Conservation (phyloP, 345 rosid genomes). For the Lepidium aucheri region DNA sequence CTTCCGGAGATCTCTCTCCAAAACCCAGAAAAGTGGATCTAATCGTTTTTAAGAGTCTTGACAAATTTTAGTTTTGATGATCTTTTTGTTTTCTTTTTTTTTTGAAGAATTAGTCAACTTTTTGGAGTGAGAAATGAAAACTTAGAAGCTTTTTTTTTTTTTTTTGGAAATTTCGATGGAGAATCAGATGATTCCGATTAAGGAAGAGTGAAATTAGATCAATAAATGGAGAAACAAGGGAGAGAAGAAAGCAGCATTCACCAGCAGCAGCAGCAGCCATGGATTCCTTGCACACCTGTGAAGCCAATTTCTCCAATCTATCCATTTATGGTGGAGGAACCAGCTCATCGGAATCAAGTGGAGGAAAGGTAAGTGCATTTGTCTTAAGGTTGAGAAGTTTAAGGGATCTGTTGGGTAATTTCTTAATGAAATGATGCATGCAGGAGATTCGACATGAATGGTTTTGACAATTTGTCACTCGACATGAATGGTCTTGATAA, state of each 20-base stretch:
- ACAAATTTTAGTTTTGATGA: not conserved
- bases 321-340: slow-evolving; percentile 7
- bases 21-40: slow-evolving; percentile 14
- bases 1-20: slow-evolving; percentile 16
- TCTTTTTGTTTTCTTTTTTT: not conserved
- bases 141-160: not conserved
- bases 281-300: slow-evolving; percentile 48
- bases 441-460: slow-evolving; percentile 14
- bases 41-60: not conserved
- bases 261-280: slow-evolving; percentile 17
- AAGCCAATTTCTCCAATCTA: slow-evolving; percentile 32
- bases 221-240: slow-evolving; percentile 12
- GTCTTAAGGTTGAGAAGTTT: not conserved
- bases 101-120: not conserved
- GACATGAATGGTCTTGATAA: slow-evolving; percentile 14
- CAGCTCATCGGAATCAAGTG: slow-evolving; percentile 18
- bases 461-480: slow-evolving; percentile 29
- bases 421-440: slow-evolving; percentile 14
- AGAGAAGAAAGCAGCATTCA: slow-evolving; percentile 24
- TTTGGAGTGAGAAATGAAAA: slow-evolving; percentile 1
- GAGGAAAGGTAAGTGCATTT: slow-evolving; percentile 19
- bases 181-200: not conserved
- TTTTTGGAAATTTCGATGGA: not conserved
- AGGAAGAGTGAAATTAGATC: not conserved
- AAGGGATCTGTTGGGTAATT: not conserved